Percentiles rank a stretch among this genome's conserved stretches.
Conservation (phyloP, 768 basidiomycete genomes). For the Lactarius evosmus region DNA sequence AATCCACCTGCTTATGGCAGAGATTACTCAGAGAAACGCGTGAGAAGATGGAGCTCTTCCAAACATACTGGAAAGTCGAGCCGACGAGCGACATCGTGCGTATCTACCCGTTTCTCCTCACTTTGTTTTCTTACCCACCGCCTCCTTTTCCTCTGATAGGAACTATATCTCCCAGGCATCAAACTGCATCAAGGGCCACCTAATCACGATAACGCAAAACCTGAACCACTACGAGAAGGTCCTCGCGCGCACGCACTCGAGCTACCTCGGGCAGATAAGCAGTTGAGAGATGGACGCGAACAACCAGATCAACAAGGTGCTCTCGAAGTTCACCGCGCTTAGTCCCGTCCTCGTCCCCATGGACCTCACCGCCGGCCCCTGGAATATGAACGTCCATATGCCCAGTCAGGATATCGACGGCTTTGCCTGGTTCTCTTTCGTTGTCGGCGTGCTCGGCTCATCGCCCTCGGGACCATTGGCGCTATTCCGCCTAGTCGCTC, state of each 20-base stretch:
- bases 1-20: conserved; percentile 94
- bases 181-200: conserved; percentile 97
- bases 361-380: conserved; percentile 94
- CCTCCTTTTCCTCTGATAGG: neutral
- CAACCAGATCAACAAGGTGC: conserved; percentile 99
- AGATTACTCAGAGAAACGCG: conserved; percentile 99
- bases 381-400: conserved; percentile 99
- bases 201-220: conserved; percentile 99
- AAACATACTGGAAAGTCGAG: too few relatives aligned
- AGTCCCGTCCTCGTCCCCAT: conserved; percentile 97
- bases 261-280: conserved; percentile 98
- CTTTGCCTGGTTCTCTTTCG: conserved; percentile 83
- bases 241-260: conserved; percentile 97
- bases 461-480: conserved; percentile 77
- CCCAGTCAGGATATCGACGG: conserved; percentile 73
- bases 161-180: conserved; percentile 88
- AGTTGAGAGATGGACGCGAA: too few relatives aligned
- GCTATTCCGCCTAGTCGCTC: conserved; percentile 73
- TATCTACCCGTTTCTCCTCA: conserved; percentile 19
- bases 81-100: conserved; percentile 94
- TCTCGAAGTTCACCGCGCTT: conserved; percentile 93
- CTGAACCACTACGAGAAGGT: conserved; percentile 99
- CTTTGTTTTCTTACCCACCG: too few relatives aligned
- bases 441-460: conserved; percentile 77
- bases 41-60: conserved; percentile 98